Evolutionary conservation across 2,329 filamentous ascomycete genomes (phyloP), one percentile per base, ranked within the genome.

Genomic region (Pestalotiopsis fici): DNA sequence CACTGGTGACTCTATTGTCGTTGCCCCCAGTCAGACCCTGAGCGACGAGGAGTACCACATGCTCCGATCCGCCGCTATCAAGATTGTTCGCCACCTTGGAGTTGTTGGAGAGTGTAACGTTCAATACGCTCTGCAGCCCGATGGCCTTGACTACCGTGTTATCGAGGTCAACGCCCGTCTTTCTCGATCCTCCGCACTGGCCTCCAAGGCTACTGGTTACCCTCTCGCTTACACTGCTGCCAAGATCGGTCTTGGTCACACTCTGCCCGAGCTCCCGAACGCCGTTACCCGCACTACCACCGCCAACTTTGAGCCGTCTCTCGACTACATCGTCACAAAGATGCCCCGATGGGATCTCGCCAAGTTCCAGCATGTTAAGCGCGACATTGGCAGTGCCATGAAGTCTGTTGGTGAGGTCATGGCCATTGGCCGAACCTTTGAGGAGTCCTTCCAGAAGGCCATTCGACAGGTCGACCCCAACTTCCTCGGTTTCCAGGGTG

Each of bases 11-110:
- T 98, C 95, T 75, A 99, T 99, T 75, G 96, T 99, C 70, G 95
- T 98, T 69, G 96, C 96, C 54, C 96, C 96, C 62, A 96, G 93
- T 83, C 96, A 99, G 84, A 99, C 96, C 27, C 86, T 99, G 76
- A 97, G 93, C 77, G 96, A 99, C 75, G 96, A 98, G 85, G 96
- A 99, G 82, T 99, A 98, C 81, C 95, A 99, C 86, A 98, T 99
- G 96, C 93, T 99, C 74, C 94, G 96, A 76, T 94, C 94, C 55
- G 95, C 96, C 70, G 94, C 96, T 59, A 98, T 98, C 86, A 98
- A 98, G 87, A 98, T 99, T 76, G 93, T 99, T 75, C 92, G 96
- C 71, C 96, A 99, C 81, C 87, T 99, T 72, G 95, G 95, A 73
- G 96, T 99, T 63, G 95, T 98, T 60, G 96, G 96, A 80, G 96